Evolutionary conservation across 345 rosid species (phyloP).

Genomic region (Corymbia maculata): DNA sequence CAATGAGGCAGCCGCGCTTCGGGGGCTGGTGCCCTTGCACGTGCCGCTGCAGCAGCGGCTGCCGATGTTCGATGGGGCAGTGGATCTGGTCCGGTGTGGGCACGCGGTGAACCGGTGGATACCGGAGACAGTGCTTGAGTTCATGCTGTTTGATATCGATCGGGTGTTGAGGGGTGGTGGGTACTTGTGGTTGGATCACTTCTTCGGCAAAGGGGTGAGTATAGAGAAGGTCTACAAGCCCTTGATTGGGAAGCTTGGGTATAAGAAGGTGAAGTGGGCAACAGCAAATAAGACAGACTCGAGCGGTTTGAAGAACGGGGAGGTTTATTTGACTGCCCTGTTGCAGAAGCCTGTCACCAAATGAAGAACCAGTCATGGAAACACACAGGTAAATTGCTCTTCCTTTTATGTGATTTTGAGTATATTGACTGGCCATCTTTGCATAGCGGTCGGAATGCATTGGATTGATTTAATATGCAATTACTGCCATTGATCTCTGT

Average conservation of each 20-base stretch:
- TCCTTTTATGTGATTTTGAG: not conserved
- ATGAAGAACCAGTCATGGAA: conserved; percentile 9
- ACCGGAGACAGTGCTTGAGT: conserved; percentile 74
- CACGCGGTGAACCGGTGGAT: conserved; percentile 95
- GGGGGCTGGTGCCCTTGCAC: conserved; percentile 85
- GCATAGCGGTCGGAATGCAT: not conserved
- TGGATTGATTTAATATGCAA: not conserved
- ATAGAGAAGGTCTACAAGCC: conserved; percentile 70
- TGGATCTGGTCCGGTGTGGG: conserved; percentile 90
- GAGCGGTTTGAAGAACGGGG: conserved; percentile 58
- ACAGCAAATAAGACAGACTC: conserved; percentile 61
- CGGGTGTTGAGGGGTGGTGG: conserved; percentile 86
- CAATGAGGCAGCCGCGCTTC: conserved; percentile 79
- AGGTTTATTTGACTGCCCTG: conserved; percentile 84
- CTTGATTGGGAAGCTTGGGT: conserved; percentile 74
- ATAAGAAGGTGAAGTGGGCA: conserved; percentile 98
- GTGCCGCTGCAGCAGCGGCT: conserved; percentile 89
- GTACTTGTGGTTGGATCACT: conserved; percentile 84
- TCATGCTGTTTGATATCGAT: conserved; percentile 75
- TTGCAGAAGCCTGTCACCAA: conserved; percentile 76
- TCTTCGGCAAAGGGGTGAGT: conserved; percentile 61
- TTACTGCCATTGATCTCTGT: not conserved
- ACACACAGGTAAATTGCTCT: conserved; percentile 10
- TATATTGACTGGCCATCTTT: not conserved
- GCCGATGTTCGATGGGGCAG: conserved; percentile 82